Conservation (phyloP, 2,329 filamentous ascomycete genomes). For the Penicillium sp. region DNA sequence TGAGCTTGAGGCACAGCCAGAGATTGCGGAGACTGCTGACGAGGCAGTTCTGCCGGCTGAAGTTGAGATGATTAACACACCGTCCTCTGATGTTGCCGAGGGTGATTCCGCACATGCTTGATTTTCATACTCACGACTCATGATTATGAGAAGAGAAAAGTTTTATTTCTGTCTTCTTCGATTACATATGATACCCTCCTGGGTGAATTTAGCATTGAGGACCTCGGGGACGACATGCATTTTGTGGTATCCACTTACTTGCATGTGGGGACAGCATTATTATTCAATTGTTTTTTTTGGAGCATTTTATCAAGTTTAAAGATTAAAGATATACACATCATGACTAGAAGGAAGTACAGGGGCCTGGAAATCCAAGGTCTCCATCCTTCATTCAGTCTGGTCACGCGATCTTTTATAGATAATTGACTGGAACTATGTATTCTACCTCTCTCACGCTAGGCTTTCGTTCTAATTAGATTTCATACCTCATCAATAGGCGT, state of each 20-base stretch:
- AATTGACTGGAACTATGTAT: too few relatives aligned
- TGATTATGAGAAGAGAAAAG: conserved; percentile 14
- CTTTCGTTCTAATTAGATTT: too few relatives aligned
- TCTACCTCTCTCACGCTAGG: too few relatives aligned
- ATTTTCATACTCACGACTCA: conserved; percentile 14
- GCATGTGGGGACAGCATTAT: neutral
- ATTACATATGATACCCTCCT: conserved; percentile 18
- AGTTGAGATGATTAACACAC: neutral
- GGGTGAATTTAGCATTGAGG: conserved; percentile 17
- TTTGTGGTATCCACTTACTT: conserved; percentile 8
- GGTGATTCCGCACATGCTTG: neutral
- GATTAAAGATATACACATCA: neutral
- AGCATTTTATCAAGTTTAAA: neutral
- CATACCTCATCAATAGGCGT: too few relatives aligned
- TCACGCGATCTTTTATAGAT: too few relatives aligned
- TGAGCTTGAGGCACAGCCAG: neutral
- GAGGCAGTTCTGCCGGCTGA: neutral
- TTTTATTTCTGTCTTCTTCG: conserved; percentile 6
- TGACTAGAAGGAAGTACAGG: too few relatives aligned
- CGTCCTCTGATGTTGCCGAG: neutral
- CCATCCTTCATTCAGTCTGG: too few relatives aligned
- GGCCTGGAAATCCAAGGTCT: too few relatives aligned
- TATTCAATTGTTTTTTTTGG: neutral
- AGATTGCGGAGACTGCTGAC: neutral
- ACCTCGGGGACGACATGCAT: conserved; percentile 15